These are phyloP conservation scores for Trichophaea hybrida DNA, from an alignment of 2,329 filamentous ascomycete genomes.

Conservation along the genomic window DNA sequence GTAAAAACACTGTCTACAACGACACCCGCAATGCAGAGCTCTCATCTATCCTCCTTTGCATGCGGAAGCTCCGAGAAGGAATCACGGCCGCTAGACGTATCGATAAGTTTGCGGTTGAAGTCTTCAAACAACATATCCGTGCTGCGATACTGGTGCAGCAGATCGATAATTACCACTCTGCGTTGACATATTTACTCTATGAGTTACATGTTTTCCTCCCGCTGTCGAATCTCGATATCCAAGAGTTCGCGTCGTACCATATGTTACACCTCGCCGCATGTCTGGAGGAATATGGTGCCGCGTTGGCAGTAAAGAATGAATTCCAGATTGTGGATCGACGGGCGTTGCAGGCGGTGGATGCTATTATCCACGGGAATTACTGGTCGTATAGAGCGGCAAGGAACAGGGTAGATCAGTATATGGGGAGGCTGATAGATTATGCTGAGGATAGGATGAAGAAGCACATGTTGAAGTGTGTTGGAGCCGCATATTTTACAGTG, in stretches of 20 bases:
- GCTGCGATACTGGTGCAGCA: constrained; percentile 66
- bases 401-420: constrained; percentile 63
- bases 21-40: constrained; percentile 43
- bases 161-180: constrained; percentile 79
- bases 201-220: constrained; percentile 53
- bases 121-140: constrained; percentile 82
- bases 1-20: constrained; percentile 22
- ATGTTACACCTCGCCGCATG: constrained; percentile 83
- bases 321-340: constrained; percentile 52
- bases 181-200: constrained; percentile 63
- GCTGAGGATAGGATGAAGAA: constrained; percentile 58
- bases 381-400: constrained; percentile 59
- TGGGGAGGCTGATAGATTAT: constrained; percentile 65
- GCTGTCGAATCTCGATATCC: constrained; percentile 55
- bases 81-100: constrained; percentile 62
- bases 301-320: constrained; percentile 49
- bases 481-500: constrained; percentile 62
- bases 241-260: constrained; percentile 66
- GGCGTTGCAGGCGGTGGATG: constrained; percentile 52
- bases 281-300: constrained; percentile 57
- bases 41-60: constrained; percentile 60
- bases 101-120: constrained; percentile 72
- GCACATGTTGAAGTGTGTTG: constrained; percentile 75
- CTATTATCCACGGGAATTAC: constrained; percentile 71
- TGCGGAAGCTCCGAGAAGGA: constrained; percentile 84